Evolutionary conservation across 2,329 filamentous ascomycete genomes (phyloP), one percentile per base, ranked within the genome.

Genomic region (Hypoxylon rubiginosum): DNA sequence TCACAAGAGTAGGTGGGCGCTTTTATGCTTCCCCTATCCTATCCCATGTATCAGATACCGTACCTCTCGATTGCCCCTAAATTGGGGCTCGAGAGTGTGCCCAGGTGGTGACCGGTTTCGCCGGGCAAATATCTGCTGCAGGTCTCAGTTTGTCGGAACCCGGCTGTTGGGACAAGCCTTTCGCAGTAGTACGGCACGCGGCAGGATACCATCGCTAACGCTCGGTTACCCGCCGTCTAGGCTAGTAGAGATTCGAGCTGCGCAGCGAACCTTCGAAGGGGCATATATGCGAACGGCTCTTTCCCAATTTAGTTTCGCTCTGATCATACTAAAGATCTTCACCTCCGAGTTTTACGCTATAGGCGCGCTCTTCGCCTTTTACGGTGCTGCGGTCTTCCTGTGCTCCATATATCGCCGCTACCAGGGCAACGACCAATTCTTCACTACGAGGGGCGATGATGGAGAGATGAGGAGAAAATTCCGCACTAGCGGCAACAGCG

Each of bases 251-350:
- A 91, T 98, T 71, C 92, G 96, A 69, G 96, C 96, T 11, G 93
- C 95, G 10, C 96, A 99, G 78, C 89, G 96, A 58, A 99, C 96
- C 1, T 99, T 98, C 74, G 96, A 99, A 80, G 96, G 96, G 21
- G 96, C 96, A 21, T 99, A 98, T 80, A 91, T 97, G 76, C 92
- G 96, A 66, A 99, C 96, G 0, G 94, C 95, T 2, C 88, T 99
- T 19, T 93, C 92, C 2, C 94, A 98, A 76, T 98, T 98, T 83
- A 95, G 92, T 61, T 98, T 99, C 79, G 91, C 95, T 19, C 89
- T 99, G 53, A 90, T 99, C 68, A 92, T 99, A 56, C 88, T 97
- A 72, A 97, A 97, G 82, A 97, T 99, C 79, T 98, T 99, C 82
- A 97, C 94, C 8, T 88, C 90, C 56, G 96, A 98, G 77, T 98